These are phyloP conservation scores for Scheffersomyces ergatensis DNA, from an alignment of 805 yeast genomes.

Conservation along the genomic window DNA sequence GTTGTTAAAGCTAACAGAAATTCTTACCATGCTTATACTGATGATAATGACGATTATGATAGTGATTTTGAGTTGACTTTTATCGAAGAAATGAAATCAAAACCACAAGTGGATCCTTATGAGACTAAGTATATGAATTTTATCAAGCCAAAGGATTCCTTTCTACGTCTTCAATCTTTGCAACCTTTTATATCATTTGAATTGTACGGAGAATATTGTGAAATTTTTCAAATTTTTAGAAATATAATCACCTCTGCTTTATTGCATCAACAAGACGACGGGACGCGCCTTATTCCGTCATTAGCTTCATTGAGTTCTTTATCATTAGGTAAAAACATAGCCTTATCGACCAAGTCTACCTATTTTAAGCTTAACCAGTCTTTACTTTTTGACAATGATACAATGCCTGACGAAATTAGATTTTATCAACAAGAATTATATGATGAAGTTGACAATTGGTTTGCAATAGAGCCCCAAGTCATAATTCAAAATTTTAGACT, in stretches of 20 bases:
- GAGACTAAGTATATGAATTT: background rate
- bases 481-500: slow-evolving; percentile 17
- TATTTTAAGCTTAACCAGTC: slow-evolving; percentile 29
- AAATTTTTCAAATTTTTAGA: slow-evolving; percentile 28
- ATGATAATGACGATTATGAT: slow-evolving; percentile 3
- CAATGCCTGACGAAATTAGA: slow-evolving; percentile 21
- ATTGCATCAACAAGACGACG: background rate
- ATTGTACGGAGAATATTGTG: slow-evolving; percentile 24
- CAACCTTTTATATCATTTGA: slow-evolving; percentile 25
- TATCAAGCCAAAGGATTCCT: slow-evolving; percentile 1
- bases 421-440: slow-evolving; percentile 19
- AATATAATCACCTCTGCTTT: slow-evolving; percentile 17
- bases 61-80: slow-evolving; percentile 1
- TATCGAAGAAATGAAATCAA: background rate
- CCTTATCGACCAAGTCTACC: slow-evolving; percentile 30
- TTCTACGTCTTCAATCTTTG: slow-evolving; percentile 21
- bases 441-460: slow-evolving; percentile 38
- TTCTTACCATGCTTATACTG: too few species aligned
- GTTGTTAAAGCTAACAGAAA: too few species aligned
- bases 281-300: slow-evolving; percentile 1
- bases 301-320: slow-evolving; percentile 20
- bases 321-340: slow-evolving; percentile 33
- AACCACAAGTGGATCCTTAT: background rate
- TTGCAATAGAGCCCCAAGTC: slow-evolving; percentile 27
- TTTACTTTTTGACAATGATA: slow-evolving; percentile 21